phyloP scores from a whole-genome alignment of 176 grass and related monocot species.

The Oryza glumipatula region DNA sequence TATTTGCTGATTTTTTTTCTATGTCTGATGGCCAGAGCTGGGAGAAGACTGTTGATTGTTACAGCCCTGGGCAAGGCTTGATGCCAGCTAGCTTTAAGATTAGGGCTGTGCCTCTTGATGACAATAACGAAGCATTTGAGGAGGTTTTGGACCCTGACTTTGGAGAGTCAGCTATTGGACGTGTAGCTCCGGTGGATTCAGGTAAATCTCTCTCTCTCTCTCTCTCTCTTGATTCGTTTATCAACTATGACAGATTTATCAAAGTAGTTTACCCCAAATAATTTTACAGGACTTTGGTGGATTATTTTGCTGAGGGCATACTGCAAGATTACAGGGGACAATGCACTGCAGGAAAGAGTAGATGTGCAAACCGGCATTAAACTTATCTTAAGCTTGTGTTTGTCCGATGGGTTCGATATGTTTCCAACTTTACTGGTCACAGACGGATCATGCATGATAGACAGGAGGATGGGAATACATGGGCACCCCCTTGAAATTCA shows the following conservation, averaged over 20 bases:
- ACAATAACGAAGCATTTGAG: slow-evolving; percentile 71
- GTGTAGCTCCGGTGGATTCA: slow-evolving; percentile 88
- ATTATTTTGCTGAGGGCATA: slow-evolving; percentile 87
- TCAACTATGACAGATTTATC: not conserved
- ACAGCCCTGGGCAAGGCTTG: slow-evolving; percentile 85
- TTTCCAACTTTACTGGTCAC: slow-evolving; percentile 84
- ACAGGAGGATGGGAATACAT: slow-evolving; percentile 88
- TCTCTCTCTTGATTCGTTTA: slow-evolving; percentile 14
- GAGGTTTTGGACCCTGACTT: slow-evolving; percentile 86
- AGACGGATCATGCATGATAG: slow-evolving; percentile 91
- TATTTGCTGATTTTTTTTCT: not conserved
- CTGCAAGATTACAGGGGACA: slow-evolving; percentile 80
- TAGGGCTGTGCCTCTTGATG: slow-evolving; percentile 65
- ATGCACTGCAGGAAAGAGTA: slow-evolving; percentile 69
- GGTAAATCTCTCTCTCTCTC: slow-evolving; percentile 42
- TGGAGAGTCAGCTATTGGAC: slow-evolving; percentile 80
- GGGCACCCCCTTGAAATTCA: slow-evolving; percentile 91
- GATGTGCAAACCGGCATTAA: slow-evolving; percentile 85
- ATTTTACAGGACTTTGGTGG: slow-evolving; percentile 75
- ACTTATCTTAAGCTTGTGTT: slow-evolving; percentile 75
- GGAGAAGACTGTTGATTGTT: slow-evolving; percentile 91
- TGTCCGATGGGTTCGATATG: slow-evolving; percentile 88
- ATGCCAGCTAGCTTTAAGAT: slow-evolving; percentile 91
- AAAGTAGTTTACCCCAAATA: slow-evolving; percentile 19
- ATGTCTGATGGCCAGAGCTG: slow-evolving; percentile 70